Base-by-base conservation (phyloP, 2,329 filamentous ascomycete genomes). In the Drechslerella dactyloides region DNA sequence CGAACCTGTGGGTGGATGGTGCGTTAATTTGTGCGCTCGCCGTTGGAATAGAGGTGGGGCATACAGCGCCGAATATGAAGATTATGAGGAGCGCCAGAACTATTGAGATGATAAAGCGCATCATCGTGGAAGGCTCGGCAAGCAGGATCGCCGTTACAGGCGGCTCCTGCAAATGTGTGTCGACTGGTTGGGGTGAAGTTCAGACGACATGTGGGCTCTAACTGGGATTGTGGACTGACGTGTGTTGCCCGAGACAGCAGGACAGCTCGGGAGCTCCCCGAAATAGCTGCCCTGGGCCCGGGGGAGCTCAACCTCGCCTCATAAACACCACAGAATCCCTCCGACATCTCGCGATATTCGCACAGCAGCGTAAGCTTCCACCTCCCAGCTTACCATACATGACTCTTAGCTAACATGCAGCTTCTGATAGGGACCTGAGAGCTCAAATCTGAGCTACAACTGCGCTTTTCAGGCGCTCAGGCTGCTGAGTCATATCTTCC, bases 51-150 rank as follows among this genome's bases (percentile, higher is more conserved):
- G 44, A 58, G 42, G 17, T 2, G 17, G 17, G 27, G 13, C 8
- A 35, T 44, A 27, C 68, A n/a, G 68, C 65, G 42, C 57, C 21
- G 24, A 72, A 40, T n/a, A 72, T 35, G 27, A 53, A 13, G 21
- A 72, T 23, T 21, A 72, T 13, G 23, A 65, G 33, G 7, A 72
- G 15, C 4, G 60, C 44, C 3, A 72, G 52, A 17, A 15, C 51
- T 15, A 61, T 11, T n/a, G 60, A 51, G 53, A 17, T 30, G 61
- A 21, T 54, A 65, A 44, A 21, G 42, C 51, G 50, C n/a, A 65
- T 61, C 55, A 59, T 72, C 15, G 23, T 15, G 50, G 23, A 10
- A 51, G n/a, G n/a, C n/a, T 21, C 6, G 35, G 35, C 6, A 2
- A 27, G 1, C 5, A 53, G 13, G 33, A 10, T 24, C 40, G 44